Evolutionary conservation across 2,329 filamentous ascomycete species (phyloP).

Genomic region (Calonectria ilicicola): DNA sequence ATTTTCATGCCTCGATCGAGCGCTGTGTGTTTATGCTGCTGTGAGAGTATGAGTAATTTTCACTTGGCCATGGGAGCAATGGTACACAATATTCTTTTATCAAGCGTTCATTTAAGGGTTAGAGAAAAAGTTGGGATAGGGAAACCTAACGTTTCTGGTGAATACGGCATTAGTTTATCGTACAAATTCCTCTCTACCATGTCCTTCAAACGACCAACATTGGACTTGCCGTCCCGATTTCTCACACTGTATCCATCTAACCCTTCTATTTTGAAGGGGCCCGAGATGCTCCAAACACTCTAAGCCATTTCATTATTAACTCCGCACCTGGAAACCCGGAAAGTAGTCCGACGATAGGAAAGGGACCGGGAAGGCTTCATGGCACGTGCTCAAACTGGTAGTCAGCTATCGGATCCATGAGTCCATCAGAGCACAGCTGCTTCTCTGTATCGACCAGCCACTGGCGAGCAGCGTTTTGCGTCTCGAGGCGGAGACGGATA

Average conservation of each 20-base stretch:
- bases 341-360: neutral
- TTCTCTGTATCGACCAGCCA: slow-evolving; percentile 11
- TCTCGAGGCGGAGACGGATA: slow-evolving; percentile 7
- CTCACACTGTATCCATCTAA: neutral
- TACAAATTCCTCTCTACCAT: neutral
- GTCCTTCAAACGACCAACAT: neutral
- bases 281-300: neutral
- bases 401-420: neutral
- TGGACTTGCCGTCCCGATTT: neutral
- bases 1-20: slow-evolving; percentile 24
- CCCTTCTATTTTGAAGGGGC: neutral
- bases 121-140: neutral
- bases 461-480: slow-evolving; percentile 3
- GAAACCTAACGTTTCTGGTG: neutral
- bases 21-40: neutral
- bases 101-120: neutral
- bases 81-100: neutral
- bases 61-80: neutral
- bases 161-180: neutral
- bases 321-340: neutral
- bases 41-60: neutral
- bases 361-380: neutral
- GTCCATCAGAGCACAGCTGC: neutral
- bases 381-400: neutral
- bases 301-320: neutral